Conservation (phyloP, 805 yeast genomes). For the Wickerhamomyces xylosicus region DNA sequence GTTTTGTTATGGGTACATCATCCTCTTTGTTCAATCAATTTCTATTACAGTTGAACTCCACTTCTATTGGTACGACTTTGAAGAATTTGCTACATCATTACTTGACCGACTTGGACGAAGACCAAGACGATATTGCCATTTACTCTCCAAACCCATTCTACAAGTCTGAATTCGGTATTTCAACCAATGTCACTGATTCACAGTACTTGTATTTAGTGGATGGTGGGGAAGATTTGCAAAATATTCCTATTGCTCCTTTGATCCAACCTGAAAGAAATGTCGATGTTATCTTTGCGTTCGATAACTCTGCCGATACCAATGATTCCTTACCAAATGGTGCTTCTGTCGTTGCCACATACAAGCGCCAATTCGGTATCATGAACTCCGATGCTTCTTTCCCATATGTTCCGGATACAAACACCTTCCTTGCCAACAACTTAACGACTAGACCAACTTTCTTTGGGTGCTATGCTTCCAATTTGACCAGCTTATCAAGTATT, state of each 20-base stretch:
- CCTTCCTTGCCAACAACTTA: slow-evolving; percentile 50
- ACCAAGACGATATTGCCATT: slow-evolving; percentile 55
- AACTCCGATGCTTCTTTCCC: slow-evolving; percentile 61
- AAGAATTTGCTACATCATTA: slow-evolving; percentile 32
- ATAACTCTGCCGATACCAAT: slow-evolving; percentile 59
- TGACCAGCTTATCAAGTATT: slow-evolving; percentile 40
- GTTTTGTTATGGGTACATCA: slow-evolving; percentile 75
- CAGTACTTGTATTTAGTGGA: slow-evolving; percentile 48
- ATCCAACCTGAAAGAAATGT: slow-evolving; percentile 47
- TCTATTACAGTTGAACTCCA: slow-evolving; percentile 43
- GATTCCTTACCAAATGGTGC: slow-evolving; percentile 59
- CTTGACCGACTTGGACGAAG: slow-evolving; percentile 33
- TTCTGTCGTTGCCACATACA: slow-evolving; percentile 43
- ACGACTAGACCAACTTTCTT: slow-evolving; percentile 69
- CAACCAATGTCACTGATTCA: slow-evolving; percentile 26
- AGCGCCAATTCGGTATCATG: slow-evolving; percentile 43
- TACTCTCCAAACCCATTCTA: slow-evolving; percentile 66
- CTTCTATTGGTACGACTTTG: slow-evolving; percentile 36
- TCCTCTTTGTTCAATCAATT: slow-evolving; percentile 70
- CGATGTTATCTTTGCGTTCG: slow-evolving; percentile 54
- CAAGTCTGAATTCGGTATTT: slow-evolving; percentile 27
- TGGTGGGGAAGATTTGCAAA: slow-evolving; percentile 62
- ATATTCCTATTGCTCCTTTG: slow-evolving; percentile 52
- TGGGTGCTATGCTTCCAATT: slow-evolving; percentile 65
- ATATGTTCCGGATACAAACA: slow-evolving; percentile 59